Conservation (phyloP, 306 rosid species). For the Heteromeles arbutifolia region DNA sequence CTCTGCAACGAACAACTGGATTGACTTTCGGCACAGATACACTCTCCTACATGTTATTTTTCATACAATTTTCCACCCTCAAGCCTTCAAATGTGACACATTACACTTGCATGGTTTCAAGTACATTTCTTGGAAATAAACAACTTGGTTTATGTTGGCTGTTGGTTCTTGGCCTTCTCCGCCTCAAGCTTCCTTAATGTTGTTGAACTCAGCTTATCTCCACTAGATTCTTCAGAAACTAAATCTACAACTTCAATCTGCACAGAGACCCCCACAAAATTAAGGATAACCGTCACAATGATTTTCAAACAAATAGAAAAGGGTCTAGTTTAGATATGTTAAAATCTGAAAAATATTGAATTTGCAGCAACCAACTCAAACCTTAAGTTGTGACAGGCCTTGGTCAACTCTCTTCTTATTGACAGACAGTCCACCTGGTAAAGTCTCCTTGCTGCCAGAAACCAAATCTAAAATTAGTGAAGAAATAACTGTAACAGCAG, state of each 20-base stretch:
- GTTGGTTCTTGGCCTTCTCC: constrained; percentile 44
- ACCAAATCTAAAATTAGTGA: constrained; percentile 19
- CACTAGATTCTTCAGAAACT: constrained; percentile 56
- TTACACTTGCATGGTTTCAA: not conserved
- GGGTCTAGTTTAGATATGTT: not conserved
- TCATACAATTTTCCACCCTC: not conserved
- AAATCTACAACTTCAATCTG: constrained; percentile 96
- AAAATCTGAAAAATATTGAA: not conserved
- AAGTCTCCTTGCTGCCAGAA: constrained; percentile 77
- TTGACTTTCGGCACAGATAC: constrained; percentile 12
- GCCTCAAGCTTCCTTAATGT: constrained; percentile 67
- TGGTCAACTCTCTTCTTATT: constrained; percentile 76
- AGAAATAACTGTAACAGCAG: not conserved
- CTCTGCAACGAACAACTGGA: constrained; percentile 61
- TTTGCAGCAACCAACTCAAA: constrained; percentile 14
- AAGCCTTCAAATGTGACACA: not conserved
- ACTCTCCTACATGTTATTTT: not conserved
- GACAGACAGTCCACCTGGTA: constrained; percentile 85
- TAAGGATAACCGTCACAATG: not conserved
- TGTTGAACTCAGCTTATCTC: constrained; percentile 68
- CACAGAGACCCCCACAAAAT: constrained; percentile 22
- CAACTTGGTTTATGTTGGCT: not conserved
- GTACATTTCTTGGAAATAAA: not conserved
- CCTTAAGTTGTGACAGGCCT: constrained; percentile 79
- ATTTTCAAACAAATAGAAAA: not conserved